Evolutionary conservation across 192 early-diverging fungal species (phyloP).

Genomic region (Coemansia sp.): DNA sequence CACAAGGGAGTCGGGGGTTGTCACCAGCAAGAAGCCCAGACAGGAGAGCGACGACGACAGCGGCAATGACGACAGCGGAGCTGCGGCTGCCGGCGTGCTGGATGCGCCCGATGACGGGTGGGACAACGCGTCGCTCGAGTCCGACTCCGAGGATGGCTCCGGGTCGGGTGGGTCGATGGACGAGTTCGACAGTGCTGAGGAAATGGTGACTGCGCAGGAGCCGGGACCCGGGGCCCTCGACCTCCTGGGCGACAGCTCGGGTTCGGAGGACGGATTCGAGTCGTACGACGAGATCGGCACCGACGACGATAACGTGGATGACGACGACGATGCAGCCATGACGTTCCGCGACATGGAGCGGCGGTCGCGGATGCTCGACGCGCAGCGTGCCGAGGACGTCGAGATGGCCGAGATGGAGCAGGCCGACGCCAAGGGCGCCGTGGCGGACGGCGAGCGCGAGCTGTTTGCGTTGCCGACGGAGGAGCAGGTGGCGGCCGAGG

Average conservation of each 20-base stretch:
- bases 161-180: slow-evolving; percentile 56
- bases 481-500: slow-evolving; percentile 66
- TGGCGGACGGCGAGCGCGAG: slow-evolving; percentile 56
- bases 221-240: slow-evolving; percentile 17
- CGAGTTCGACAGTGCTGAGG: slow-evolving; percentile 46
- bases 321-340: slow-evolving; percentile 8
- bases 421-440: slow-evolving; percentile 62
- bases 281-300: slow-evolving; percentile 56
- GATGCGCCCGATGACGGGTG: slow-evolving; percentile 44
- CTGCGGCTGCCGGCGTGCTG: slow-evolving; percentile 12
- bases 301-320: slow-evolving; percentile 21
- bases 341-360: slow-evolving; percentile 69
- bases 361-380: slow-evolving; percentile 63
- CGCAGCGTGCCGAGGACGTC: slow-evolving; percentile 55
- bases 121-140: slow-evolving; percentile 51
- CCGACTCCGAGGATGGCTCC: slow-evolving; percentile 52
- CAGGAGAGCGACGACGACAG: slow-evolving; percentile 54
- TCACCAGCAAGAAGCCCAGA: slow-evolving; percentile 11
- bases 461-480: slow-evolving; percentile 61
- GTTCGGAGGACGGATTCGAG: slow-evolving; percentile 30
- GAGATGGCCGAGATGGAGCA: slow-evolving; percentile 73
- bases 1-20: background rate
- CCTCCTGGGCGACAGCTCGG: slow-evolving; percentile 45
- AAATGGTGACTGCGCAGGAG: slow-evolving; percentile 45
- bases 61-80: background rate